A percentile compares a stretch with the other conserved stretches of the same genome.
Conservation (phyloP, 202 grass and related monocot species). For the Schoenoplectus triqueter region DNA sequence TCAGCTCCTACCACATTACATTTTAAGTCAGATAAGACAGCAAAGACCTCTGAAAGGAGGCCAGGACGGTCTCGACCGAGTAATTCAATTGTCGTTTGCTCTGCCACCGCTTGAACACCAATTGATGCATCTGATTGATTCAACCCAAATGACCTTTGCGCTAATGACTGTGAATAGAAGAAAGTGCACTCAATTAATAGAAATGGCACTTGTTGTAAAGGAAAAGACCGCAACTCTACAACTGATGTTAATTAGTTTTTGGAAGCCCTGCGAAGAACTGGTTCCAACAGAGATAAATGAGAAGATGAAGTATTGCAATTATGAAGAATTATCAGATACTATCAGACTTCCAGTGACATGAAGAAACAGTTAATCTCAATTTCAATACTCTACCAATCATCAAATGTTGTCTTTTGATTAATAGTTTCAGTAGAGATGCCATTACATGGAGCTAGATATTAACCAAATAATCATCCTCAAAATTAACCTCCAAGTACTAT, state of each 20-base stretch:
- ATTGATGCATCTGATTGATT: constrained; percentile 45
- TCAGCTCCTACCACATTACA: constrained; percentile 88
- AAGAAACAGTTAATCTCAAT: background rate
- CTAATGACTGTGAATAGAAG: constrained; percentile 64
- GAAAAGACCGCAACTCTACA: background rate
- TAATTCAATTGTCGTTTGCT: constrained; percentile 75
- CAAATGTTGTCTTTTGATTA: constrained; percentile 31
- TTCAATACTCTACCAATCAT: constrained; percentile 22
- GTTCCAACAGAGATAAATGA: background rate
- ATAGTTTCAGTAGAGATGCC: constrained; percentile 1
- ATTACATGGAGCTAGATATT: background rate
- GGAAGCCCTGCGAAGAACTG: background rate
- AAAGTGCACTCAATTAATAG: background rate
- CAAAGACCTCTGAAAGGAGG: constrained; percentile 91
- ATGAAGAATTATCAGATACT: background rate
- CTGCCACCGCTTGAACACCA: constrained; percentile 41
- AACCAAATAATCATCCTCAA: background rate
- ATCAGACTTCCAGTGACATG: background rate
- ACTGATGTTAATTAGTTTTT: background rate
- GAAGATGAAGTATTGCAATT: background rate
- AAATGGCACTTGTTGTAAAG: background rate
- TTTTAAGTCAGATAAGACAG: constrained; percentile 72
- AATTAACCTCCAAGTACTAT: background rate
- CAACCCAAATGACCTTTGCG: constrained; percentile 59
- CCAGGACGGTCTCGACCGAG: constrained; percentile 76